Conservation (phyloP, 352 stramenopile genomes). For the Globisporangium radiosum region DNA sequence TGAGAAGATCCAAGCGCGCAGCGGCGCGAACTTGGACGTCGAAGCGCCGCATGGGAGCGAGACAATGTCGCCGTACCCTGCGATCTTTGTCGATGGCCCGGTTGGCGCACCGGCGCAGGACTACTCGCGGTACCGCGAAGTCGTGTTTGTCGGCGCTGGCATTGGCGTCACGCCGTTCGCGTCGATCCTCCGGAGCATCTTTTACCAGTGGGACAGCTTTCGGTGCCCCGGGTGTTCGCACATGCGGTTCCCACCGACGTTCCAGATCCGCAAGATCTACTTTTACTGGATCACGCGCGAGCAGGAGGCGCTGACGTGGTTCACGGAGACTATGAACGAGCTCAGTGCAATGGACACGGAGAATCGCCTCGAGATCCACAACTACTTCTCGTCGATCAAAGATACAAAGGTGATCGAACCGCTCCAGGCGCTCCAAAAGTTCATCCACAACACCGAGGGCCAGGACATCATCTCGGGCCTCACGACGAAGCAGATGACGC, state of each 20-base stretch:
- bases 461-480: constrained; percentile 68
- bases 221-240: constrained; percentile 41
- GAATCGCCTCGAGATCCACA: constrained; percentile 73
- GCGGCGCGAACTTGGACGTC: constrained; percentile 12
- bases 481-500: constrained; percentile 65
- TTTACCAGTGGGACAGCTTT: constrained; percentile 59
- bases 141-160: constrained; percentile 28
- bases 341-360: constrained; percentile 65
- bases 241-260: constrained; percentile 56
- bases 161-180: constrained; percentile 40
- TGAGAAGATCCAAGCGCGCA: constrained; percentile 23
- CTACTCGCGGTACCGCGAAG: constrained; percentile 20
- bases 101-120: constrained; percentile 22
- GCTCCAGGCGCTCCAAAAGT: constrained; percentile 64
- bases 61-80: constrained; percentile 16
- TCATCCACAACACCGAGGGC: constrained; percentile 56
- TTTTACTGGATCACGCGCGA: constrained; percentile 83
- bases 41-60: constrained; percentile 19
- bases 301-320: constrained; percentile 70
- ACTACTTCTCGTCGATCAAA: constrained; percentile 79
- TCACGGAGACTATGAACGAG: constrained; percentile 79
- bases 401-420: constrained; percentile 42
- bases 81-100: constrained; percentile 24
- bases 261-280: constrained; percentile 75
- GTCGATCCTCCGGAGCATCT: constrained; percentile 58